Evolutionary conservation across 306 rosid species (phyloP), one percentile per base, ranked within the genome.

Genomic region (Carpinus fangiana): DNA sequence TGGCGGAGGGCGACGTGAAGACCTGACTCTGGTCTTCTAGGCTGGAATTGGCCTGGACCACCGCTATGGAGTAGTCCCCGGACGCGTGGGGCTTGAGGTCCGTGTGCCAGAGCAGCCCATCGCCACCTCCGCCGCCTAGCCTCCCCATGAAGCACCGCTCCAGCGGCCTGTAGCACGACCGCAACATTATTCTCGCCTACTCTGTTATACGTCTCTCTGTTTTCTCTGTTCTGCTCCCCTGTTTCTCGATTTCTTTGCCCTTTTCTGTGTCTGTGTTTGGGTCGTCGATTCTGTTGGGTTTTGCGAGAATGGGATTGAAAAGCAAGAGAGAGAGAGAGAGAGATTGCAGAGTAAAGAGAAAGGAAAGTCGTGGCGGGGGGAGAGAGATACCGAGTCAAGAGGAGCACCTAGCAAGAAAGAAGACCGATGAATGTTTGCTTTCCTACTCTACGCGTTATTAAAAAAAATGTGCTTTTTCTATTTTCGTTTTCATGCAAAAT

Each of bases 1-100:
- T 91, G 55, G 94, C 96, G 8, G 90, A 87, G 8, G 99, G 93
- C 2, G 98, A 91, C 48, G 97, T 86, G 13, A 89, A 91, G 21
- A 95, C 96, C 85, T 93, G 99, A 47, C 98, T 92, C 89, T 95
- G 99, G 87, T 95, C 99, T 78, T 95, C 99, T 14, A 95, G 92
- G 20, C 69, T 82, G 67, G 86, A 87, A 86, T 95, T 95, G 43
- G 99, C 99, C 71, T 95, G 99, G 50, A 86, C 99, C 21, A 95
- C 98, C 11, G 98, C 99, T 56, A 95, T 95, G 70, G 99, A 95
- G 85, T 88, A 95, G 72, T 95, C 98, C 11, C 99, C 99, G 34
- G 94, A 90, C 73, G 98, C 97, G 62, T 91, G 91, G 10, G 97
- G 91, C 78, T 89, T 91, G 82, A 93, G 78, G 73, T 95, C 99